Evolutionary conservation across 371 early-diverging fungal genomes (phyloP), one percentile per base, ranked within the genome.

Genomic region (Fennellomyces sp.): DNA sequence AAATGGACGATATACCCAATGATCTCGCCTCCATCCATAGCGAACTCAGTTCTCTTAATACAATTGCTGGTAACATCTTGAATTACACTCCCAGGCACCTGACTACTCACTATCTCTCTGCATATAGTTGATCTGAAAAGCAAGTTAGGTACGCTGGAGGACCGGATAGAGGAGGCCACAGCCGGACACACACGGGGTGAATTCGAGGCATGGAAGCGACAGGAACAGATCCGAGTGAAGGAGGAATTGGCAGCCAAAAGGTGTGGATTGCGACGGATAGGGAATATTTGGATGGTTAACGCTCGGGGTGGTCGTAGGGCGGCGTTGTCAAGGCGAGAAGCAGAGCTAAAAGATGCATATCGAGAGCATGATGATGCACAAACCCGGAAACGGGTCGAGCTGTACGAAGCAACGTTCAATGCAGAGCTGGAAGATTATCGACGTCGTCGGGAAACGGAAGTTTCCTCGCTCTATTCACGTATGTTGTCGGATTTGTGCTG

Each of bases 351-450:
- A 23, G 51, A 63, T 21, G 52, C 59, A n/a, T 77, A 68, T 33
- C 72, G 75, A 52, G 67, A 73, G 48, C 66, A 73, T 42, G 60
- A 66, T 25, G 35, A 42, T 12, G 51, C 64, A 21, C 78, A 77
- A 29, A 63, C 72, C 1, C 45, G 73, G 25, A 73, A 75, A 23
- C 54, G 69, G 13, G 52, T 73, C 2, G 81, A 75, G 12, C 45
- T 80, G 0, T 77, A 77, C 36, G 74, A 80, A 30, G 75, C 73
- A 0, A 75, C 65, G 4, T 80, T 80, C 52, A 69, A 77, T 48
- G 78, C 81, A 7, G 76, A 80, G 36, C 35, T 80, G 13, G 76
- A 77, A 50, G 74, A 77, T 13, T 80, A 77, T 58, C 69, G 68
- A 29, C 57, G 72, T n/a, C 54, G 68, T 58, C 60, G 76, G 51